Evolutionary conservation across 306 rosid genomes (phyloP), one percentile per base, ranked within the genome.

Genomic region (Cucurbita ficifolia): DNA sequence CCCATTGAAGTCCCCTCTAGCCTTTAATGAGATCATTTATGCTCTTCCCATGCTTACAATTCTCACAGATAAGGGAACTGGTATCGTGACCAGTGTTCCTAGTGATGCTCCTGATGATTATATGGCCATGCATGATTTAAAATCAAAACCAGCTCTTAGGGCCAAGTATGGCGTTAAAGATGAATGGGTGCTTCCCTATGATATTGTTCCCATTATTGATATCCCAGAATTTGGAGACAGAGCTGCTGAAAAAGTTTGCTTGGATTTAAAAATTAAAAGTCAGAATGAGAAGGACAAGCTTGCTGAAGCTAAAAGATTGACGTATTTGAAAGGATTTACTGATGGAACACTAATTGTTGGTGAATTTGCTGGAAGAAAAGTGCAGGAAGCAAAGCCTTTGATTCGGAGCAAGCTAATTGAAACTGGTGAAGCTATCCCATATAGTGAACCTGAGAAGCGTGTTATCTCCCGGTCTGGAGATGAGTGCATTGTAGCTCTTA

Each of bases 91-190:
- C 40, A 90, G 97, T 76, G 98, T 93, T 65, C 98, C 98, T 16
- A 87, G 94, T 79, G 98, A 93, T 80, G 87, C 98, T 65, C 98
- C 98, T 3, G 98, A 93, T 82, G 98, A 93, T 75, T 93, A 87
- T 77, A 93, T 90, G 94, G 94, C 96, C 3, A 79, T 93, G 90
- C 92, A 84, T 19, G 98, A 88, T 81, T 84, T 93, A 78, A 93
- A 87, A 82, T 46, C 84, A 19, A 93, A 93, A 80, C 89, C 89
- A 19, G 90, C 90, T 7, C 51, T 90, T 40, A 84, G 97, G 81
- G 92, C 80, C 5, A 93, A 93, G 84, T 88, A 73, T 52, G 92
- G 96, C 19, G 85, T 93, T 70, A 85, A 85, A 83, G 97, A 93
- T 86, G 98, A 93, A 53, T 90, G 97, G 97, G 80, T 93, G 6